These are phyloP conservation scores for Pyricularia grisea DNA, from an alignment of 2,329 filamentous ascomycete species.

Conservation along the genomic window DNA sequence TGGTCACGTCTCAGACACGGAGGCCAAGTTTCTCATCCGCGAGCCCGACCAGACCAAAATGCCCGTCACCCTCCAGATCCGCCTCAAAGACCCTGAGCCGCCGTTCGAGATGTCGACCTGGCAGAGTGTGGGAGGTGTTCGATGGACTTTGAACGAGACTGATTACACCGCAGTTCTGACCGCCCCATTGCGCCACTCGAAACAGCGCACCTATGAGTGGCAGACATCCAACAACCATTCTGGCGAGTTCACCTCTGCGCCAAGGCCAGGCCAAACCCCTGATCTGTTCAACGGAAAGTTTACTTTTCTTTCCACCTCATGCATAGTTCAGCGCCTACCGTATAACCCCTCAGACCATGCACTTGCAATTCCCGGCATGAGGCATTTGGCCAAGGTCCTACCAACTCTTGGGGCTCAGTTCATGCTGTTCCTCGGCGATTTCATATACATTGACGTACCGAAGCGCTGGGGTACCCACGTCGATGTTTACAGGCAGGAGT, in stretches of 20 bases:
- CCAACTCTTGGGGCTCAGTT: constrained; percentile 65
- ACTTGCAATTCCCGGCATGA: constrained; percentile 71
- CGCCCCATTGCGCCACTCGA: constrained; percentile 52
- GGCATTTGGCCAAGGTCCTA: constrained; percentile 64
- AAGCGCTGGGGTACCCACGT: constrained; percentile 61
- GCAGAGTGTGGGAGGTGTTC: constrained; percentile 56
- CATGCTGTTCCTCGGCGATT: constrained; percentile 77
- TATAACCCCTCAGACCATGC: constrained; percentile 81
- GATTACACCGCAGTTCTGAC: constrained; percentile 72
- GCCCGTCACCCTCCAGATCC: constrained; percentile 64
- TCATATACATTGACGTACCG: constrained; percentile 87
- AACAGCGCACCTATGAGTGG: constrained; percentile 75
- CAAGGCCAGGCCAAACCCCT: constrained; percentile 55
- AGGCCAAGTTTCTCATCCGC: constrained; percentile 73
- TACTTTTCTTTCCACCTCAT: constrained; percentile 87
- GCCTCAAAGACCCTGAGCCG: constrained; percentile 39
- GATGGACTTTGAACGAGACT: constrained; percentile 61
- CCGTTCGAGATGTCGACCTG: constrained; percentile 51
- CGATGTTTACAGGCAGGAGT: constrained; percentile 80
- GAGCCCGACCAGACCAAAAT: constrained; percentile 70
- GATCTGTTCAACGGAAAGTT: constrained; percentile 58
- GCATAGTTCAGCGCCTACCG: constrained; percentile 83
- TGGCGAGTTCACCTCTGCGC: constrained; percentile 72
- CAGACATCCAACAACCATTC: constrained; percentile 77
- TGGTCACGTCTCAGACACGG: constrained; percentile 74